phyloP scores from a whole-genome alignment of 2,329 filamentous ascomycete genomes.

The Pyricularia grisea region DNA sequence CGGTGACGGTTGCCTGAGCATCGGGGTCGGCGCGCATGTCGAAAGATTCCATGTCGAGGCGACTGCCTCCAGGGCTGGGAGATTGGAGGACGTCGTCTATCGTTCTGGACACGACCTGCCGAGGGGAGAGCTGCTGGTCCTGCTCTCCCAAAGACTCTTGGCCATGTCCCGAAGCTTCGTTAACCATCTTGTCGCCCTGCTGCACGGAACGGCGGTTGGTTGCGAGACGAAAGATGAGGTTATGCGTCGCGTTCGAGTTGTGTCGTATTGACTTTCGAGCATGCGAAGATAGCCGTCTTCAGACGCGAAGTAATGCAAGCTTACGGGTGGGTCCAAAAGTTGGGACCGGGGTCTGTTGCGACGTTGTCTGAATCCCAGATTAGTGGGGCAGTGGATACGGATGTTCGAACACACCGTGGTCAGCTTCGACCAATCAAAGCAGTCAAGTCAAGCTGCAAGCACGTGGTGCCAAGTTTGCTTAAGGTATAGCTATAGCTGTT shows the following conservation, averaged over 20 bases:
- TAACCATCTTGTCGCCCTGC: conserved; percentile 11
- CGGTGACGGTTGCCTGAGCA: conserved; percentile 59
- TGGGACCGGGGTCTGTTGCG: background rate
- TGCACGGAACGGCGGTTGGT: background rate
- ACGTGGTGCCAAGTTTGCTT: background rate
- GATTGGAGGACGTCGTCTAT: conserved; percentile 22
- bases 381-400: background rate
- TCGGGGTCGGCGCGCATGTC: conserved; percentile 52
- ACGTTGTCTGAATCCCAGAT: background rate
- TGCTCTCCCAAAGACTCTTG: conserved; percentile 10
- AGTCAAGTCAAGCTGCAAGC: background rate
- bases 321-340: background rate
- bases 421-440: background rate
- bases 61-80: conserved; percentile 21
- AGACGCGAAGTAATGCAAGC: background rate
- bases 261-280: background rate
- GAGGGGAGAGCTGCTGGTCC: conserved; percentile 19
- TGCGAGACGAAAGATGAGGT: background rate
- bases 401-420: background rate
- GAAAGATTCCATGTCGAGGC: conserved; percentile 29
- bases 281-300: background rate
- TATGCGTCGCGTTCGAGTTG: background rate
- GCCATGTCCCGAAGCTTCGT: conserved; percentile 16
- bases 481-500: too few species aligned
- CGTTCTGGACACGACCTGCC: conserved; percentile 19